These are phyloP conservation scores for Crataegus laevigata DNA, from an alignment of 306 rosid genomes.

Conservation along the genomic window DNA sequence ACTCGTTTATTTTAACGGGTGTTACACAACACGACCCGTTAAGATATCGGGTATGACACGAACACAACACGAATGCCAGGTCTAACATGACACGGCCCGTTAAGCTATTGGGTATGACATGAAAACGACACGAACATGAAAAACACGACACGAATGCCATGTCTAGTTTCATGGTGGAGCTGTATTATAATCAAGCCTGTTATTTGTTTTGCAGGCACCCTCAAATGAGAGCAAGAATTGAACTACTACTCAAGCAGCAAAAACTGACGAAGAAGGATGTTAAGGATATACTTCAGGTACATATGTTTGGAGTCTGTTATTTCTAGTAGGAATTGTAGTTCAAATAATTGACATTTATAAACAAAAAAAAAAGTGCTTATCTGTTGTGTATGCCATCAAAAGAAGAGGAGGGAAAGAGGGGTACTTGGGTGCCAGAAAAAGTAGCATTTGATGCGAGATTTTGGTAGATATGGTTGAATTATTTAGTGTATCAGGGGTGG, in stretches of 20 bases:
- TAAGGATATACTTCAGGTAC: conserved; percentile 79
- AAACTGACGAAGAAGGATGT: conserved; percentile 64
- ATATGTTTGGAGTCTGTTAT: background rate
- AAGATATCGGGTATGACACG: too few relatives aligned
- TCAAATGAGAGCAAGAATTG: conserved; percentile 85
- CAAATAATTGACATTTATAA: background rate
- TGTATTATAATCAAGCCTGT: conserved; percentile 14
- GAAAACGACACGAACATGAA: too few relatives aligned
- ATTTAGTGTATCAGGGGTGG: background rate
- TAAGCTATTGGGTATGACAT: too few relatives aligned
- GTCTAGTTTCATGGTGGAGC: background rate
- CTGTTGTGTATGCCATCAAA: background rate
- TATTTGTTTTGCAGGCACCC: conserved; percentile 43
- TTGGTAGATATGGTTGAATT: too few relatives aligned
- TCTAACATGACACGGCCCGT: too few relatives aligned
- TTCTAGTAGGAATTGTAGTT: background rate
- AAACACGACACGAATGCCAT: too few relatives aligned
- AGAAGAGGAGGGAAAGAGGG: too few relatives aligned
- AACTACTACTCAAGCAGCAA: conserved; percentile 82
- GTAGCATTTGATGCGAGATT: background rate
- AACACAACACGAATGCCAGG: too few relatives aligned
- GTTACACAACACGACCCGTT: too few relatives aligned
- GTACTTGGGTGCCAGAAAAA: background rate
- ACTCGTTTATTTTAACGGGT: too few relatives aligned
- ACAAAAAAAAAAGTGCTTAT: background rate